Base-by-base conservation (phyloP, 2,329 filamentous ascomycete genomes). In the Bipolaris bicolor region DNA sequence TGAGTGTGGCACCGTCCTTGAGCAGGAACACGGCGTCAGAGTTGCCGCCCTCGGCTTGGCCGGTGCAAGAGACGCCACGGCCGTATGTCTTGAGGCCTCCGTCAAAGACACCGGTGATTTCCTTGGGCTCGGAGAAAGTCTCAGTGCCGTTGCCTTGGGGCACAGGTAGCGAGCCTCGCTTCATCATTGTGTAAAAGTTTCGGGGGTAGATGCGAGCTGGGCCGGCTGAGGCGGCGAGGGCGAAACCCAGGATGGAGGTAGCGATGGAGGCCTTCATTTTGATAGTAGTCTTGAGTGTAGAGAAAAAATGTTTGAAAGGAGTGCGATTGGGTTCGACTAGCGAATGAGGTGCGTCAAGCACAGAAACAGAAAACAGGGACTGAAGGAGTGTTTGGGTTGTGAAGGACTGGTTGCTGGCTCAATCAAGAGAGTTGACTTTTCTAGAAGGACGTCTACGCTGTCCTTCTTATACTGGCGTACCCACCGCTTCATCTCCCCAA, bases 11-110 rank as follows among this genome's bases (percentile, higher is more conserved):
- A 22, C 82, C 82, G 43, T 79, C 73, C 66, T 80, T 76, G 43
- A 85, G 76, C 61, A 82, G 75, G 76, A 85, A 85, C 66, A 85
- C 82, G 33, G 83, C 80, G 48, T 82, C 81, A 0, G 72, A 60
- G 52, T 78, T 72, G 44, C 73, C 78, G 45, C 80, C 80, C 63
- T 83, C 81, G 13, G 67, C 65, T 45, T 82, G 78, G 15, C 71
- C 77, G 22, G 67, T 75, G 71, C 81, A 83, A 39, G 57, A 62
- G 15, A 65, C 65, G 49, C 72, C 72, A 57, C 72, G 71, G 58
- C 69, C 72, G 46, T 68, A 75, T 49, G 65, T 69, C 67, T 72
- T 71, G n/a, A 73, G 56, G 15, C 70, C 71, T 59, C 71, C 72
- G 45, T 74, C 72, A 50, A 72, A 74, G 41, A 54, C 59, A 26